Evolutionary conservation across 495 filamentous ascomycete species (phyloP).

Genomic region (Daldinia bambusicola): DNA sequence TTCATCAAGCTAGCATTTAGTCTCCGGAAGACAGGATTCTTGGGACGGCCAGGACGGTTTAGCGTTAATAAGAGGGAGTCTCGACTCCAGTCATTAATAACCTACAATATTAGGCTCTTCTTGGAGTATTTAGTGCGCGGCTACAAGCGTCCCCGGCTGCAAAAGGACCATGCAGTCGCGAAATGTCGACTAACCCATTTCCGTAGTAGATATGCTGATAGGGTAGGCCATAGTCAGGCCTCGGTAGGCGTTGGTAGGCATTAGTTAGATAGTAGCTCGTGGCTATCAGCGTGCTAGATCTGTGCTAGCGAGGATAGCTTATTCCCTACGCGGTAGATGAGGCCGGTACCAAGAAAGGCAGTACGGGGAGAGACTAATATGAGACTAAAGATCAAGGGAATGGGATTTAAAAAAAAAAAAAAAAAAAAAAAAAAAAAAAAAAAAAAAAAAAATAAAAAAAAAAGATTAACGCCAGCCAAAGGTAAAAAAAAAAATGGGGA

Average conservation of each 20-base stretch:
- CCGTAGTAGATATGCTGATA: no score
- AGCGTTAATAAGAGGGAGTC: conserved; percentile 28
- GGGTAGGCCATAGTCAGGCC: no score
- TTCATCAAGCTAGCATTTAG: conserved; percentile 30
- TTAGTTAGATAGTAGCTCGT: conserved; percentile 4
- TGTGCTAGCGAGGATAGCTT: conserved; percentile 19
- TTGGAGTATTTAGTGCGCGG: conserved; percentile 35
- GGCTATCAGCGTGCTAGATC: background rate
- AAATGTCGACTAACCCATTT: conserved; percentile 1
- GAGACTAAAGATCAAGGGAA: background rate
- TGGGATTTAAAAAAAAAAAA: background rate
- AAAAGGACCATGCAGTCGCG: conserved; percentile 45
- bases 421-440: background rate
- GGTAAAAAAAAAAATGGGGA: no score
- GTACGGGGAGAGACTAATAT: conserved; percentile 10
- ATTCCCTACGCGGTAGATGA: conserved; percentile 37
- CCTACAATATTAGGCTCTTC: conserved; percentile 29
- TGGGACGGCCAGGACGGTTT: conserved; percentile 9
- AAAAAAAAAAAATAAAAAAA: no score
- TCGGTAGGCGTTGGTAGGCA: no score
- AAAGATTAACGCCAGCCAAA: no score
- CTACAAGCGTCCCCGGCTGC: conserved; percentile 36
- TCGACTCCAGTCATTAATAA: conserved; percentile 37
- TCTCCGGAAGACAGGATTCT: conserved; percentile 24
- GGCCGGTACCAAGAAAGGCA: conserved; percentile 28